Evolutionary conservation across 2,329 filamentous ascomycete genomes (phyloP), one percentile per base, ranked within the genome.

Genomic region (Ophiostoma triangulosporum): DNA sequence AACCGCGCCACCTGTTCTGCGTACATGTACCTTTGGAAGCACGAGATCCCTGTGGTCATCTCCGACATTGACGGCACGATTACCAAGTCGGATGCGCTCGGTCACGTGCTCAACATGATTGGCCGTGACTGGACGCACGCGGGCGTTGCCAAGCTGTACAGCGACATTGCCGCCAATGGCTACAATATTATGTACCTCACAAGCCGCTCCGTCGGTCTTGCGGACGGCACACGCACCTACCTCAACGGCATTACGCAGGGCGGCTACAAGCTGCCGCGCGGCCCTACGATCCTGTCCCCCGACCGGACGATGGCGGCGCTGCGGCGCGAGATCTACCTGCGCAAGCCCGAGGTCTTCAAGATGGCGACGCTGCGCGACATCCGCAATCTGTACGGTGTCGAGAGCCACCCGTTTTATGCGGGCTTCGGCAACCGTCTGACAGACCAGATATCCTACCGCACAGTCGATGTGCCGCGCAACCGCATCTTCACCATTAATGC

Each of bases 131-230:
- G 93, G 93, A 98, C 93, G 3, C 93, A 98, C 66, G 79, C 89
- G 15, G 93, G 93, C 35, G 91, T 98, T 24, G 94, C 93, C 22
- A 98, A 98, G 70, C 76, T 98, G 8, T 98, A 97, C 69, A 93
- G 86, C 49, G 94, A 98, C 61, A 98, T 98, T 60, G 82, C 83
- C 1, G 83, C 85, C 62, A 98, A 98, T 63, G 93, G 93, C 6
- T 98, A 97, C 74, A 97, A 98, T 67, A 94, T 98, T 64, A 89
- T 98, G 78, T 98, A 98, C 65, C 77, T 98, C 46, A 98, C 93
- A 0, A 94, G 87, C 65, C 83, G 93, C 51, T 93, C 88, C 14
- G 90, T 97, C 46, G 94, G 93, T 0, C 90, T 94, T 68, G 87
- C 93, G 15, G 93, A 98, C 67, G 89, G 75, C 0, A 98, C 93